Percentiles rank a stretch among this genome's conserved stretches.
These are phyloP conservation scores for Rosa rugosa DNA, from an alignment of 306 rosid genomes.

Conservation along the genomic window DNA sequence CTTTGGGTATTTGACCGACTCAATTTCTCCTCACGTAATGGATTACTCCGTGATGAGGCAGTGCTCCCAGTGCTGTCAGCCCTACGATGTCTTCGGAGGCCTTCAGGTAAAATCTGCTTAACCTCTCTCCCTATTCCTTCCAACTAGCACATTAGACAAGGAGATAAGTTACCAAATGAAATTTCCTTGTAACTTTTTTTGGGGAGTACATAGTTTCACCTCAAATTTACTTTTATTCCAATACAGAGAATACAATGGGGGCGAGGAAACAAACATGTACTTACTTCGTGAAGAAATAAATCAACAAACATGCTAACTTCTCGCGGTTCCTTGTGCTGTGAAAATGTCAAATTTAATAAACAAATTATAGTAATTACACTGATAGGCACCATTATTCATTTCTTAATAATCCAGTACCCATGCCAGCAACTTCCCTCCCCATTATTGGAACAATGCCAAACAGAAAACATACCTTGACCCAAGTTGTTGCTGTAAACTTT, in stretches of 20 bases:
- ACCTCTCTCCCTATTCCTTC: conserved; percentile 65
- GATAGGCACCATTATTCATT: conserved; percentile 11
- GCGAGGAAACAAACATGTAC: conserved; percentile 29
- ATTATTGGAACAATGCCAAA: conserved; percentile 16
- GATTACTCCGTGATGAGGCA: conserved; percentile 83
- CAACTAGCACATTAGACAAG: conserved; percentile 51
- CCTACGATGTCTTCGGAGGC: conserved; percentile 67
- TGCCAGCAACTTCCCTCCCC: background rate
- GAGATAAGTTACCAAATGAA: conserved; percentile 4
- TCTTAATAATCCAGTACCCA: background rate
- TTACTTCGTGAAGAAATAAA: conserved; percentile 88
- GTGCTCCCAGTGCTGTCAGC: conserved; percentile 90
- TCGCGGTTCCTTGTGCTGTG: conserved; percentile 96
- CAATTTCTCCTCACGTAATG: conserved; percentile 77
- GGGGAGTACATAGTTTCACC: background rate
- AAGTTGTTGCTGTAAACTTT: conserved; percentile 87
- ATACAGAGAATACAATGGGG: conserved; percentile 1
- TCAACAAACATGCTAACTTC: conserved; percentile 98
- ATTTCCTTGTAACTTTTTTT: background rate
- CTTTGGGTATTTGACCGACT: conserved; percentile 72
- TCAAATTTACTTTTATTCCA: conserved; percentile 19
- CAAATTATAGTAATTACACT: conserved; percentile 23
- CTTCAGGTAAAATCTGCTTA: conserved; percentile 80
- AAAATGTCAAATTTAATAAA: conserved; percentile 27
- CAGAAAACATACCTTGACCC: conserved; percentile 74